Base-by-base conservation (phyloP, 352 stramenopile genomes). In the Globisporangium camurandrum region DNA sequence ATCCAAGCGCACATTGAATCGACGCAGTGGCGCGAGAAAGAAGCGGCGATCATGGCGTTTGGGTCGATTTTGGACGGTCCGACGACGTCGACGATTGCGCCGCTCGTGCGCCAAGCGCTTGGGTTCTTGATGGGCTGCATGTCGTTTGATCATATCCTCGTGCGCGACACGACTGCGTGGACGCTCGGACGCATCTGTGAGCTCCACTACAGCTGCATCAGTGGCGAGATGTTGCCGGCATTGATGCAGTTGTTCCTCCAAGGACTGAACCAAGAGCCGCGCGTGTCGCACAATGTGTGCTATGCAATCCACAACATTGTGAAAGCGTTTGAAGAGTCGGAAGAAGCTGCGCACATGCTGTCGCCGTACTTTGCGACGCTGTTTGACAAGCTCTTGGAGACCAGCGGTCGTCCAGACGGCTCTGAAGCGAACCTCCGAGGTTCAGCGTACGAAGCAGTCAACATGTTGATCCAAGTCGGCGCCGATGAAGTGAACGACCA, bases 1-100 rank as follows among this genome's bases (percentile, higher is more conserved):
- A 95, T 98, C 40, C 90, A 84, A 27, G 62, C 86, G 49, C 96
- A 98, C 60, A 98, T 99, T 46, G 76, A 96, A 51, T 94, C 76
- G 60, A 71, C 82, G 24, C 89, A 98, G 47, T 99, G 96, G 96
- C 86, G 88, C 31, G 68, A 87, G 33, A 95, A 97, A 51, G 95
- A 99, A 67, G 95, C 96, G 2, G 89, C 94, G 4, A 97, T 97
- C 34, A 98, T 98, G 91, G 93, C 94, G 5, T 98, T 99, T 55
- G 93, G 91, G 41, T 96, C 86, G 42, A 97, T 98, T 49, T 60
- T 98, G 3, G 93, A 98, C 31, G 95, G 95, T 40, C 89, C 93
- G 2, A 73, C 80, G 33, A 84, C 85, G n/a, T 67, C 89, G 7
- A 93, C 90, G 47, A 97, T 99, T 57, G 79, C 86, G 6, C 75